phyloP scores from a whole-genome alignment of 495 filamentous ascomycete genomes.

The Parathielavia appendiculata region DNA sequence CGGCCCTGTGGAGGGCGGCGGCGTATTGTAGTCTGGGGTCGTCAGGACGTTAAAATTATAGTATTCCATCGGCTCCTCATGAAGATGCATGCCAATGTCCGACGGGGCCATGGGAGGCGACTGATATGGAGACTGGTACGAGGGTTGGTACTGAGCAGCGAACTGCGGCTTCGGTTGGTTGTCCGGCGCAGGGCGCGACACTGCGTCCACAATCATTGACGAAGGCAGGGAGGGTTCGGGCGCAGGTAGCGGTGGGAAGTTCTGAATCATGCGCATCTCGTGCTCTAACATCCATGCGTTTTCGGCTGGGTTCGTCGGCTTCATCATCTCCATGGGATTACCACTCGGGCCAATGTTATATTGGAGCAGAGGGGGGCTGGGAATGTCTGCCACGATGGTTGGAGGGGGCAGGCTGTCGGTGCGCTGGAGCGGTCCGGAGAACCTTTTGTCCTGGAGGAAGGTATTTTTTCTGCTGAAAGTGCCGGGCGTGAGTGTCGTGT shows the following conservation, averaged over 20 bases:
- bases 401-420: conserved; percentile 31
- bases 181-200: conserved; percentile 6
- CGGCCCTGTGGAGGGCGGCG: conserved; percentile 38
- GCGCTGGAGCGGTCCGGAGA: conserved; percentile 21
- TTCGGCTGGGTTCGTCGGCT: conserved; percentile 40
- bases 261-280: conserved; percentile 39
- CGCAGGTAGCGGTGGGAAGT: conserved; percentile 31
- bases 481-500: conserved; percentile 21
- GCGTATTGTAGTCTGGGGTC: conserved; percentile 36
- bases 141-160: conserved; percentile 6
- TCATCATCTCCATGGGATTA: conserved; percentile 44
- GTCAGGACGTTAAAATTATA: conserved; percentile 16
- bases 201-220: conserved; percentile 6
- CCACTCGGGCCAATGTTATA: conserved; percentile 23
- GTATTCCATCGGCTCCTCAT: conserved; percentile 6
- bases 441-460: conserved; percentile 12
- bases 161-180: not conserved
- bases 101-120: not conserved
- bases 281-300: conserved; percentile 36
- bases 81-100: conserved; percentile 1
- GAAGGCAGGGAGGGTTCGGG: not conserved
- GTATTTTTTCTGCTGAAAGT: conserved; percentile 20
- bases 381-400: conserved; percentile 32
- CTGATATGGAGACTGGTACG: conserved; percentile 15
- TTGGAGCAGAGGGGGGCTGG: conserved; percentile 19